Conservation (phyloP, 805 yeast genomes). For the Kluyveromyces siamensis region DNA sequence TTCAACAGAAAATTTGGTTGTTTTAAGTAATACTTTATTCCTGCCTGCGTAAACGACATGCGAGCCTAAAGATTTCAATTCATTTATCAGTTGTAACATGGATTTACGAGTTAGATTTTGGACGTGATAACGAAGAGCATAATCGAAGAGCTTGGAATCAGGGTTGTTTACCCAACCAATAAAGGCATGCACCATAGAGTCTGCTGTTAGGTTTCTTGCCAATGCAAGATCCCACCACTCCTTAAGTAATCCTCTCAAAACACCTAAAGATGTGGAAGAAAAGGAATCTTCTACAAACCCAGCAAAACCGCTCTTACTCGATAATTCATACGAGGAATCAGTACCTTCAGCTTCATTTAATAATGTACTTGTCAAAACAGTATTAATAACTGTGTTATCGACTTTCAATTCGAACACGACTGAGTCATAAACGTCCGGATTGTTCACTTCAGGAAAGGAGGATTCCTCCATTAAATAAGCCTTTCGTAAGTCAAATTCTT, state of each 20-base stretch:
- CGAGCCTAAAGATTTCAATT: constrained; percentile 73
- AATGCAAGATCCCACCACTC: constrained; percentile 93
- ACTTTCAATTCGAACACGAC: constrained; percentile 73
- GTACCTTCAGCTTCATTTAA: constrained; percentile 86
- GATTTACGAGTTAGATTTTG: constrained; percentile 81
- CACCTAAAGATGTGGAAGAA: constrained; percentile 61
- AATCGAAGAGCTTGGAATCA: constrained; percentile 65
- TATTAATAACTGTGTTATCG: constrained; percentile 74
- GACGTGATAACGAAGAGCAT: constrained; percentile 74
- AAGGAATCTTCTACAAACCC: constrained; percentile 75
- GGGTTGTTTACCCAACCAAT: constrained; percentile 81
- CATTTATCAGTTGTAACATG: constrained; percentile 66
- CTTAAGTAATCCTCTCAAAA: constrained; percentile 66
- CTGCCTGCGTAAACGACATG: constrained; percentile 71
- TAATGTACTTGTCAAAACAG: constrained; percentile 74
- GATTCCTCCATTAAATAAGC: constrained; percentile 40
- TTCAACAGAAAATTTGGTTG: constrained; percentile 69
- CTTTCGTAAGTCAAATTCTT: constrained; percentile 41
- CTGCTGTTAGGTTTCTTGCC: constrained; percentile 59
- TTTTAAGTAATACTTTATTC: constrained; percentile 61
- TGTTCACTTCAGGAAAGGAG: constrained; percentile 63
- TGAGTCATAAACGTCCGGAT: constrained; percentile 70
- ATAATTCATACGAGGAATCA: constrained; percentile 46
- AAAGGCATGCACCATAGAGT: constrained; percentile 70
- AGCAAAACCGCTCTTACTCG: constrained; percentile 10